Conservation (phyloP, 2,329 filamentous ascomycete genomes). For the Dactylellina haptotyla region DNA sequence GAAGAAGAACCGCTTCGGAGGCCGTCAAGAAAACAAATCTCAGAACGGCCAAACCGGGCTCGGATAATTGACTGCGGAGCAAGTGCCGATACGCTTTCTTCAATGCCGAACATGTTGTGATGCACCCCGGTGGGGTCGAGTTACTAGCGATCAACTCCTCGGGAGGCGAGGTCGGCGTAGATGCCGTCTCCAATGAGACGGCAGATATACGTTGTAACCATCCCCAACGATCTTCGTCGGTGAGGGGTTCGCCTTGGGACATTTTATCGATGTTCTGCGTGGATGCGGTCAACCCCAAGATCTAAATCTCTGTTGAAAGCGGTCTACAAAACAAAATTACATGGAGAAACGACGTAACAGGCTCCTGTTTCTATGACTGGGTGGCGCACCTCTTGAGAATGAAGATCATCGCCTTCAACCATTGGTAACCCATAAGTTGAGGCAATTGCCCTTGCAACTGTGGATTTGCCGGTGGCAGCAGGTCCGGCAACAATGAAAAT, state of each 20-base stretch:
- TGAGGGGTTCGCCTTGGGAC: slow-evolving; percentile 82
- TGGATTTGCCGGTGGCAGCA: slow-evolving; percentile 46
- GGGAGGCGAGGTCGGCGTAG: slow-evolving; percentile 24
- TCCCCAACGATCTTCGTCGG: slow-evolving; percentile 95
- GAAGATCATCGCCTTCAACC: slow-evolving; percentile 53
- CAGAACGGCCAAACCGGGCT: slow-evolving; percentile 23
- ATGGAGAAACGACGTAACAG: neutral
- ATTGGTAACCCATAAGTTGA: slow-evolving; percentile 39
- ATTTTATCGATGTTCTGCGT: slow-evolving; percentile 86
- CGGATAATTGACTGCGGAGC: slow-evolving; percentile 30
- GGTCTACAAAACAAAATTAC: neutral
- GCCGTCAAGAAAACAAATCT: slow-evolving; percentile 43
- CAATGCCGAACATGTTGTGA: slow-evolving; percentile 93
- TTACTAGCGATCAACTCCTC: slow-evolving; percentile 68
- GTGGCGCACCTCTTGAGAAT: slow-evolving; percentile 37
- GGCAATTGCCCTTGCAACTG: slow-evolving; percentile 48
- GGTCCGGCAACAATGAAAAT: slow-evolving; percentile 52
- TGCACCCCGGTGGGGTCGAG: slow-evolving; percentile 74
- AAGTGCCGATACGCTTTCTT: slow-evolving; percentile 66
- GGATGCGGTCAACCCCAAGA: neutral
- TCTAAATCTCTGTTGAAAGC: neutral
- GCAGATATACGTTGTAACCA: slow-evolving; percentile 85
- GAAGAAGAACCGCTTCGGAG: slow-evolving; percentile 38
- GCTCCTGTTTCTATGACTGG: neutral
- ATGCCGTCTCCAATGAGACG: slow-evolving; percentile 59